Evolutionary conservation across 2,329 filamentous ascomycete genomes (phyloP).

Genomic region (Fusarium duplospermum): DNA sequence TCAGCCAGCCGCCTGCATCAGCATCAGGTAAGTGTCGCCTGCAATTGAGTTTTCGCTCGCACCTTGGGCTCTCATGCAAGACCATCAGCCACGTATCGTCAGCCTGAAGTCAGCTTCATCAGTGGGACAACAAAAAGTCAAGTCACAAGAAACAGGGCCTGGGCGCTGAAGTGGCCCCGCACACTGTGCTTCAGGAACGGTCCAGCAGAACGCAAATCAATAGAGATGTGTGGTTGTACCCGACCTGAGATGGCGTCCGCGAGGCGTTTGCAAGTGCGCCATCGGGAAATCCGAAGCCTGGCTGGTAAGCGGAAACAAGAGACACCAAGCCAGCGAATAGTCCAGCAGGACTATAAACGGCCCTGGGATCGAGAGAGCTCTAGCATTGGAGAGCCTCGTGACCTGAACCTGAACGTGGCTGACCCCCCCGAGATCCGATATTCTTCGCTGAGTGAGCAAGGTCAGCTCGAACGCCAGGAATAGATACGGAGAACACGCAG

Average conservation of each 20-base stretch:
- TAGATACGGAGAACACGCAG: conserved; percentile 20
- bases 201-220: neutral
- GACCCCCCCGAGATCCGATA: conserved; percentile 27
- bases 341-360: conserved; percentile 13
- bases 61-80: neutral
- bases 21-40: neutral
- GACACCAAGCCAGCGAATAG: conserved; percentile 10
- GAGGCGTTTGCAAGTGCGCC: conserved; percentile 15
- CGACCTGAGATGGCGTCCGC: conserved; percentile 11
- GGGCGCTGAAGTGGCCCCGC: conserved; percentile 16
- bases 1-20: conserved; percentile 21
- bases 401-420: conserved; percentile 20
- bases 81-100: conserved; percentile 34
- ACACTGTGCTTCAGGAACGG: conserved; percentile 25
- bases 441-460: conserved; percentile 20
- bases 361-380: neutral
- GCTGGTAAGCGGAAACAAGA: conserved; percentile 12
- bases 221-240: conserved; percentile 32
- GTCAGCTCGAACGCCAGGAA: conserved; percentile 23
- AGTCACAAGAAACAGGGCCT: conserved; percentile 7
- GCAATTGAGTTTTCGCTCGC: conserved; percentile 19
- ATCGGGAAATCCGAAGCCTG: conserved; percentile 14
- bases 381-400: conserved; percentile 11
- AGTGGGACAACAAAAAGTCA: conserved; percentile 7
- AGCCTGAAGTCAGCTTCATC: conserved; percentile 38